Evolutionary conservation across 495 filamentous ascomycete species (phyloP).

Genomic region (Alectoria sarmentosa): DNA sequence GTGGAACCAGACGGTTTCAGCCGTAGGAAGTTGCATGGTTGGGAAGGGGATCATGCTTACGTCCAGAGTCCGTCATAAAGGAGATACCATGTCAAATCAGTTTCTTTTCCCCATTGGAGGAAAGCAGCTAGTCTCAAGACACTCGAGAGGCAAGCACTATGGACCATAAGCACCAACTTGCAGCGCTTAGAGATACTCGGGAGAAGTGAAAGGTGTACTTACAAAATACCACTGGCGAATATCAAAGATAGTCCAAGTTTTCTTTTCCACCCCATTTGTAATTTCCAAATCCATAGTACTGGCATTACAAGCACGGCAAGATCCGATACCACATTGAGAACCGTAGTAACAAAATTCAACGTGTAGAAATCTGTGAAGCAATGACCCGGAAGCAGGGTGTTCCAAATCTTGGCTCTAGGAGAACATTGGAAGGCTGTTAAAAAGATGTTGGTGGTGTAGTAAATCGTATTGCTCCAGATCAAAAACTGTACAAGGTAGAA

Average conservation of each 20-base stretch:
- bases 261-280: slow-evolving; percentile 6
- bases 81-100: slow-evolving; percentile 8
- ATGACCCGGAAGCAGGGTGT: background rate
- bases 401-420: slow-evolving; percentile 11
- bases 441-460: slow-evolving; percentile 11
- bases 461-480: slow-evolving; percentile 6
- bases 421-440: slow-evolving; percentile 9
- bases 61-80: slow-evolving; percentile 9
- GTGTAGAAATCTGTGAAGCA: too few species aligned
- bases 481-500: background rate
- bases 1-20: too few species aligned
- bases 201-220: too few species aligned
- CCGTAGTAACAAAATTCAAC: slow-evolving; percentile 7
- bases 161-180: too few species aligned
- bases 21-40: background rate
- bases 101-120: background rate
- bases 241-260: background rate
- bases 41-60: background rate
- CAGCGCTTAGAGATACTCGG: too few species aligned
- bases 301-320: slow-evolving; percentile 7
- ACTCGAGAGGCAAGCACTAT: slow-evolving; percentile 12
- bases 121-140: slow-evolving; percentile 9
- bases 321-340: slow-evolving; percentile 2
- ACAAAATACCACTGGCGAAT: slow-evolving; percentile 5
- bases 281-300: background rate